Percentiles rank a stretch among this genome's conserved stretches.
These are phyloP conservation scores for Marasmius tenuissimus DNA, from an alignment of 1,284 basidiomycete genomes.

Conservation along the genomic window DNA sequence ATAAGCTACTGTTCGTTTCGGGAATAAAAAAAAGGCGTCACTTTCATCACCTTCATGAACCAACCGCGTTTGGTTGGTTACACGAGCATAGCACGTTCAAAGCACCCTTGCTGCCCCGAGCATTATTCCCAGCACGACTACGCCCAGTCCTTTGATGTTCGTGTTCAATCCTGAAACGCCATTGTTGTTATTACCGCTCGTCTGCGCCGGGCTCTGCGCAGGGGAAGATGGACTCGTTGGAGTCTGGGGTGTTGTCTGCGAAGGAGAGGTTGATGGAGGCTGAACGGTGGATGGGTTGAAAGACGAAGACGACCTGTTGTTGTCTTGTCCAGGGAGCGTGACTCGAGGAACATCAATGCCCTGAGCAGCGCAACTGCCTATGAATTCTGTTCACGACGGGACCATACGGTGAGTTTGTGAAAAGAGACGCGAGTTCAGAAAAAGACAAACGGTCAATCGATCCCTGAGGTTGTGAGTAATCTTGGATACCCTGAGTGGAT, in stretches of 20 bases:
- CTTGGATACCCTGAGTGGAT: background rate
- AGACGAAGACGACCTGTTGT: background rate
- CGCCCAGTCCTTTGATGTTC: background rate
- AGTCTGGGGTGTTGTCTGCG: background rate
- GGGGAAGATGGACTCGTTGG: background rate
- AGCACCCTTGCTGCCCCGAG: background rate
- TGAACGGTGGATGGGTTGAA: background rate
- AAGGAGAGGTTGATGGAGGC: background rate
- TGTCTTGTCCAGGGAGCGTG: background rate
- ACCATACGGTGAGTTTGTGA: background rate
- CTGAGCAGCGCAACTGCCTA: background rate
- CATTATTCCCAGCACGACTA: background rate
- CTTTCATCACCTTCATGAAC: background rate
- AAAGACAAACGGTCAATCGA: background rate
- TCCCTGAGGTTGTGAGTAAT: background rate
- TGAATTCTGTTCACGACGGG: background rate
- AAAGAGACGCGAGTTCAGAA: background rate
- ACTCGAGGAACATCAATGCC: background rate
- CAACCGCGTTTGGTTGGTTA: background rate
- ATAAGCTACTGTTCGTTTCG: background rate
- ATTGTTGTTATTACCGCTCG: background rate
- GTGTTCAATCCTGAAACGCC: background rate
- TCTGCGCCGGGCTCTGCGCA: background rate
- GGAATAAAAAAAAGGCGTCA: background rate
- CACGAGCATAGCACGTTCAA: background rate